Evolutionary conservation across 345 rosid species (phyloP).

Genomic region (Trapa bicornis): DNA sequence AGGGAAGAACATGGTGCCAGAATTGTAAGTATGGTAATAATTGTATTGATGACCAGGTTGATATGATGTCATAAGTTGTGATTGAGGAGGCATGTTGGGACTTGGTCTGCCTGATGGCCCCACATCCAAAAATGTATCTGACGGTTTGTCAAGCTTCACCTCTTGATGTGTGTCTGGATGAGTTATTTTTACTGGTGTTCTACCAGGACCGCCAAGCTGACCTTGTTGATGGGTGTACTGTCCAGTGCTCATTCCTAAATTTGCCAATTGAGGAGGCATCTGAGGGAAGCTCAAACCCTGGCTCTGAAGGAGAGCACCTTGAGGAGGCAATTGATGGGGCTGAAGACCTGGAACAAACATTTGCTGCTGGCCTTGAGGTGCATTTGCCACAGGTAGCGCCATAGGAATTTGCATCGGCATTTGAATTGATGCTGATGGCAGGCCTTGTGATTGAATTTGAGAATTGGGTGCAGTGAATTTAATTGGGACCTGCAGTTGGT

Average conservation of each 20-base stretch:
- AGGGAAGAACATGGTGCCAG: conserved; percentile 32
- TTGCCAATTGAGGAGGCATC: conserved; percentile 45
- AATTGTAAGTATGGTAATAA: conserved; percentile 32
- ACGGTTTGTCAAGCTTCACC: conserved; percentile 71
- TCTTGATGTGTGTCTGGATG: conserved; percentile 94
- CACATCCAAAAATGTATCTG: conserved; percentile 47
- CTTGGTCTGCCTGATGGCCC: conserved; percentile 45
- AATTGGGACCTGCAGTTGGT: conserved; percentile 52
- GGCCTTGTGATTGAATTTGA: conserved; percentile 65
- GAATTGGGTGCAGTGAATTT: conserved; percentile 65
- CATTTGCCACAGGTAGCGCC: conserved; percentile 57
- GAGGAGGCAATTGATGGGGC: conserved; percentile 60
- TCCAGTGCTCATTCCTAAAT: conserved; percentile 53
- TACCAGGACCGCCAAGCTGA: conserved; percentile 51
- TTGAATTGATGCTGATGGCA: conserved; percentile 31
- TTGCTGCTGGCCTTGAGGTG: conserved; percentile 57
- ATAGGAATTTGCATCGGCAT: conserved; percentile 19
- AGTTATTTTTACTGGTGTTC: conserved; percentile 71
- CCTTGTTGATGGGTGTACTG: conserved; percentile 74
- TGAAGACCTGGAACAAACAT: conserved; percentile 65
- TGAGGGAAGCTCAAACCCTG: conserved; percentile 66
- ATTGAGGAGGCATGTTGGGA: conserved; percentile 47
- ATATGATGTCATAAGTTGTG: conserved; percentile 55
- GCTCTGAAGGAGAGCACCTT: conserved; percentile 75
- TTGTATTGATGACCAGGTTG: conserved; percentile 35